These are phyloP conservation scores for Curvularia eragrostidis DNA, from an alignment of 2,329 filamentous ascomycete species.

Conservation along the genomic window DNA sequence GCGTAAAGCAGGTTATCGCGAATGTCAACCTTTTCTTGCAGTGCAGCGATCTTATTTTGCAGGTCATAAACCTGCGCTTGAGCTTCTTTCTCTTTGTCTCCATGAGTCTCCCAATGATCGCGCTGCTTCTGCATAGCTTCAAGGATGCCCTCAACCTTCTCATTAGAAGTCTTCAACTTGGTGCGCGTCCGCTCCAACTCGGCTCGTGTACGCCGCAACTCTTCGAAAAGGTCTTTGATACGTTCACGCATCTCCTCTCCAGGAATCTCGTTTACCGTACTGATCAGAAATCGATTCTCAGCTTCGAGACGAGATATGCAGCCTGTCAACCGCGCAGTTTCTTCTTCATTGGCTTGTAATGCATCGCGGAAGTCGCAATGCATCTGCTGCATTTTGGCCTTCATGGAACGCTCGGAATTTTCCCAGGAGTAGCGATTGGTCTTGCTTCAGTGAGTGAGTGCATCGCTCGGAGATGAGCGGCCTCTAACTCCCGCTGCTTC, in stretches of 20 bases:
- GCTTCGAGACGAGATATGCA: background rate
- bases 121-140: conserved; percentile 1
- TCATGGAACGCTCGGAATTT: background rate
- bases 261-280: background rate
- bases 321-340: background rate
- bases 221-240: background rate
- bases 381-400: background rate
- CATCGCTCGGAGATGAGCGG: background rate
- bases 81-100: background rate
- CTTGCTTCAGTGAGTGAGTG: background rate
- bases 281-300: background rate
- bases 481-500: background rate
- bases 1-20: background rate
- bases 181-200: background rate
- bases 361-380: background rate
- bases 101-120: background rate
- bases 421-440: background rate
- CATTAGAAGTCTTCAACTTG: background rate
- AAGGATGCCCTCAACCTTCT: background rate
- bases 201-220: background rate
- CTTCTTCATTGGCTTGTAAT: background rate
- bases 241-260: background rate
- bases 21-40: background rate
- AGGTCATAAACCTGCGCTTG: background rate
- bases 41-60: background rate